phyloP scores from a whole-genome alignment of 345 rosid species.

The Cardiospermum halicacabum region DNA sequence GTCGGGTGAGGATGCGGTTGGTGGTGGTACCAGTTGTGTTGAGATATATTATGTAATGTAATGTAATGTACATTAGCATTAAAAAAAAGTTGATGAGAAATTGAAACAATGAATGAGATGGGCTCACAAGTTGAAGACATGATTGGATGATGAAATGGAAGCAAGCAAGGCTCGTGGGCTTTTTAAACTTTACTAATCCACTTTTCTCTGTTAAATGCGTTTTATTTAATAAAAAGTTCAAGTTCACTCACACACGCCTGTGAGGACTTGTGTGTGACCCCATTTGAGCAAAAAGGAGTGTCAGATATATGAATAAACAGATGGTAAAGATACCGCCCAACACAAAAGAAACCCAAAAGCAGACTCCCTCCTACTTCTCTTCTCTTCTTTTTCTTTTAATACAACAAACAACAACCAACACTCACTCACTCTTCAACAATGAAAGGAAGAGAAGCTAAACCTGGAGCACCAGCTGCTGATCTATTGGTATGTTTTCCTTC shows the following conservation, averaged over 20 bases:
- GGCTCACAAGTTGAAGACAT: slow-evolving; percentile 31
- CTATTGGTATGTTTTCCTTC: slow-evolving; percentile 83
- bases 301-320: slow-evolving; percentile 16
- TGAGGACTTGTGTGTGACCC: slow-evolving; percentile 37
- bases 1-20: not conserved
- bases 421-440: slow-evolving; percentile 29
- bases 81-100: not conserved
- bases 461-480: slow-evolving; percentile 68
- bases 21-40: slow-evolving; percentile 5
- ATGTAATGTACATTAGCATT: no score
- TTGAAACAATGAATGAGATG: slow-evolving; percentile 5
- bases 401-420: not conserved
- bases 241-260: slow-evolving; percentile 28
- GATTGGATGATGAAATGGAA: slow-evolving; percentile 46
- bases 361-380: slow-evolving; percentile 24
- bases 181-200: slow-evolving; percentile 20
- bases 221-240: no score
- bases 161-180: slow-evolving; percentile 48
- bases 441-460: slow-evolving; percentile 63
- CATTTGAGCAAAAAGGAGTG: slow-evolving; percentile 30
- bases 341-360: slow-evolving; percentile 10
- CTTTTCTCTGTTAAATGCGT: not conserved
- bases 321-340: slow-evolving; percentile 15
- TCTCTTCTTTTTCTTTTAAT: slow-evolving; percentile 32
- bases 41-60: slow-evolving; percentile 1